These are phyloP conservation scores for Isatis tinctoria DNA, from an alignment of 345 rosid species.

Conservation along the genomic window DNA sequence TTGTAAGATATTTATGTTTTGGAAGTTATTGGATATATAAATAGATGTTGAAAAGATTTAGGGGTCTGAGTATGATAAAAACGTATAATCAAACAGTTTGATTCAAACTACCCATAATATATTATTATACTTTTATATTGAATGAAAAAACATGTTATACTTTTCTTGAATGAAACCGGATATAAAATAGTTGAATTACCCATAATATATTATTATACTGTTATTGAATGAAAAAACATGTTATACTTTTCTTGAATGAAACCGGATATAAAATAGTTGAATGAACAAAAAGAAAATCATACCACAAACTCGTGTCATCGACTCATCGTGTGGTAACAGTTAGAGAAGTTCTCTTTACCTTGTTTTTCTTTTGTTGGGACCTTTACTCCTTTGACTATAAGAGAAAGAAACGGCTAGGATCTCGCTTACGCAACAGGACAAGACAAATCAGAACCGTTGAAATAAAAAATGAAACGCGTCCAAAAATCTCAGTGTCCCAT, in stretches of 20 bases:
- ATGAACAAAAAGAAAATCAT: not conserved
- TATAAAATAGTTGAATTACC: not conserved
- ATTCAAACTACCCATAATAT: too few species aligned
- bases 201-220: too few species aligned
- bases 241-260: not conserved
- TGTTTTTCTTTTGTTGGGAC: not conserved
- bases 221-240: too few species aligned
- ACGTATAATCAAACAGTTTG: too few species aligned
- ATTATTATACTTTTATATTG: too few species aligned
- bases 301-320: not conserved
- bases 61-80: too few species aligned
- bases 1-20: too few species aligned
- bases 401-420: constrained; percentile 31
- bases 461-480: constrained; percentile 18
- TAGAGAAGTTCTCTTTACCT: not conserved
- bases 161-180: not conserved
- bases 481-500: constrained; percentile 43
- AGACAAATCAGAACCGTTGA: constrained; percentile 22
- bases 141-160: too few species aligned
- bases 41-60: too few species aligned
- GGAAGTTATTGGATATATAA: too few species aligned
- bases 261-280: not conserved
- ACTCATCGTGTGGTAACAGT: constrained; percentile 14
- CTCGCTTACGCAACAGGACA: constrained; percentile 18
- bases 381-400: constrained; percentile 15